A percentile compares a stretch with the other conserved stretches of the same genome.
Conservation (phyloP, 208 protist species). For the Crithidia fasciculata region DNA sequence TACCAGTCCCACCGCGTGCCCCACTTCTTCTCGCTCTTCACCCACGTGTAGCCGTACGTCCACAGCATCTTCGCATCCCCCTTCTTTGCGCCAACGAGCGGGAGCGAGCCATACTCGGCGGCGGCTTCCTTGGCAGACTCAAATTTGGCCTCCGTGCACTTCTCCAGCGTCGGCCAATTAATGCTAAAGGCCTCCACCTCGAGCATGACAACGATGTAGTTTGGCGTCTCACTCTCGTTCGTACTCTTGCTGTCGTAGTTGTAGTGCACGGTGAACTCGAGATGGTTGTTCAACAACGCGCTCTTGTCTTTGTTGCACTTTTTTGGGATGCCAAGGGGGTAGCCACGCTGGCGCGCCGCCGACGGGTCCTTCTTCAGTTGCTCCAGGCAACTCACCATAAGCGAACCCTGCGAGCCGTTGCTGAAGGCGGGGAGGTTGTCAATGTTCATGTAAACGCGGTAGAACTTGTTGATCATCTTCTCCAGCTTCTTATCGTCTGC, state of each 20-base stretch:
- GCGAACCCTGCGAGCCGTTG: slow-evolving; percentile 12
- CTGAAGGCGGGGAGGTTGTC: slow-evolving; percentile 83
- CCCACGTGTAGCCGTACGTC: slow-evolving; percentile 91
- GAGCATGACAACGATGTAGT: slow-evolving; percentile 82
- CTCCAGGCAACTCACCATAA: slow-evolving; percentile 21
- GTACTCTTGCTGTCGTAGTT: slow-evolving; percentile 36
- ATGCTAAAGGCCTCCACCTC: slow-evolving; percentile 64
- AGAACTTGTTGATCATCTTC: slow-evolving; percentile 70
- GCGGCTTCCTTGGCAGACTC: not conserved
- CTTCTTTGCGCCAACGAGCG: slow-evolving; percentile 36
- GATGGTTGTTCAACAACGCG: slow-evolving; percentile 80
- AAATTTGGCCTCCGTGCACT: slow-evolving; percentile 10
- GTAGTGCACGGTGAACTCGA: slow-evolving; percentile 81
- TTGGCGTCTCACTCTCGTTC: slow-evolving; percentile 1
- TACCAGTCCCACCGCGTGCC: slow-evolving; percentile 98
- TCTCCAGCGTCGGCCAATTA: slow-evolving; percentile 9
- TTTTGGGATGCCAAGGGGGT: slow-evolving; percentile 60
- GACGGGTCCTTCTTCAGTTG: slow-evolving; percentile 34
- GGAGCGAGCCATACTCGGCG: slow-evolving; percentile 14
- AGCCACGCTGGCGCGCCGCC: slow-evolving; percentile 65
- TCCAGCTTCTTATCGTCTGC: slow-evolving; percentile 28
- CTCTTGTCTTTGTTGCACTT: slow-evolving; percentile 26
- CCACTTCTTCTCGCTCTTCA: slow-evolving; percentile 87
- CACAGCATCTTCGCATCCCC: slow-evolving; percentile 47
- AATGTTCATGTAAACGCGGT: slow-evolving; percentile 86